Evolutionary conservation across 2,329 filamentous ascomycete species (phyloP), one percentile per base, ranked within the genome.

Genomic region (Hymenoscyphus albidus): DNA sequence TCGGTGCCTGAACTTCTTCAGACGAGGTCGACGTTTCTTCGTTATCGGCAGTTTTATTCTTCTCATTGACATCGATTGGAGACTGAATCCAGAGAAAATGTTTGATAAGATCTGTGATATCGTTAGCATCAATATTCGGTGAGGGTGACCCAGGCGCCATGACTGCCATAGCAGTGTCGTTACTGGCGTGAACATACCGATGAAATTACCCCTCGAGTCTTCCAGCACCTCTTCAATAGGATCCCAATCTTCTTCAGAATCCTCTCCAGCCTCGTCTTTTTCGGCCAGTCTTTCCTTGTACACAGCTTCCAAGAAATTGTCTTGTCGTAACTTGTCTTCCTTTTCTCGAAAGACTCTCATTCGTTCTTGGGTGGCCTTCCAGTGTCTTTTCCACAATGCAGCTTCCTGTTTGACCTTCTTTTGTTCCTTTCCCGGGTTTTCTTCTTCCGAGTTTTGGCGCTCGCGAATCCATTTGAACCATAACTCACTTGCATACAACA

Each of bases 321-420:
- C 79, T 72, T 82, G 75, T 27, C 76, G 76, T 67, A 75, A 76
- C 63, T 77, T 71, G 54, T 79, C 75, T 68, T 83, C 80, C 59
- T 76, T 79, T 31, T 73, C 70, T 58, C 76, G 74, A 62, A 78
- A 69, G n/a, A 76, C 75, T 13, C 72, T 74, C 54, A 80, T 71
- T 35, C 78, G 77, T n/a, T 74, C 70, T 57, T 79, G 70, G 51
- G 79, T 70, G 54, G 80, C 79, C 65, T 79, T 80, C 72, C 76
- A 78, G 68, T 83, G 78, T 5, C 81, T 75, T 66, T 76, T 79
- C 66, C 82, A 81, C 68, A 83, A 71, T 16, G 78, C 76, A 2
- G 80, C 78, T 68, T 83, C 81, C 42, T 77, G 74, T 69, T 82
- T 81, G 61, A 82, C 74, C 67, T 81, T 82, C 71, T 79, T 80